Conservation (phyloP, 208 protist genomes). For the Leishmania guyanensis region DNA sequence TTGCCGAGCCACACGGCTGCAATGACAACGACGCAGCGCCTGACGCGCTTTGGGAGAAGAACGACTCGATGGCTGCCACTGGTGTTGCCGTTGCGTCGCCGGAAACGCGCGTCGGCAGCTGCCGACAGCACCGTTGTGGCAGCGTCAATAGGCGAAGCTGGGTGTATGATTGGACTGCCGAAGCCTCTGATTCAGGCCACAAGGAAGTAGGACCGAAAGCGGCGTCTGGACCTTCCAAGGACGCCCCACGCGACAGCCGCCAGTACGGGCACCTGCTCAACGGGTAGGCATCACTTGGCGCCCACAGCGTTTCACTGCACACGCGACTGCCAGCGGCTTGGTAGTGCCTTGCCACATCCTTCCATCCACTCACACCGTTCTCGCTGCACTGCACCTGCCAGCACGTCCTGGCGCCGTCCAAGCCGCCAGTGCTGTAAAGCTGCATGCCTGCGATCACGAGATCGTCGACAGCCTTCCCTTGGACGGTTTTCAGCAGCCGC, state of each 20-base stretch:
- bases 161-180: slow-evolving; percentile 16
- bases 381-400: slow-evolving; percentile 36
- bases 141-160: slow-evolving; percentile 29
- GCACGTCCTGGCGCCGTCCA: not conserved
- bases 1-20: not conserved
- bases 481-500: not conserved
- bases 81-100: not conserved
- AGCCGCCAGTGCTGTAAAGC: slow-evolving; percentile 24
- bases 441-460: slow-evolving; percentile 28
- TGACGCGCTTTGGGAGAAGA: slow-evolving; percentile 4
- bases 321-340: slow-evolving; percentile 17
- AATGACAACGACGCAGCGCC: slow-evolving; percentile 3
- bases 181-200: not conserved
- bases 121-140: slow-evolving; percentile 2
- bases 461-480: not conserved
- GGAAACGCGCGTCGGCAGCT: slow-evolving; percentile 18
- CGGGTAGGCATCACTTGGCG: slow-evolving; percentile 9
- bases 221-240: not conserved
- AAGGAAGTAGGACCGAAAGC: not conserved
- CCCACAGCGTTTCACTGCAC: slow-evolving; percentile 20
- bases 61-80: slow-evolving; percentile 4
- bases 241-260: slow-evolving; percentile 9
- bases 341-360: slow-evolving; percentile 23
- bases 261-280: slow-evolving; percentile 22
- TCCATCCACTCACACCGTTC: slow-evolving; percentile 10